phyloP scores from a whole-genome alignment of 2,329 filamentous ascomycete species.

The Diplodia intermedia region DNA sequence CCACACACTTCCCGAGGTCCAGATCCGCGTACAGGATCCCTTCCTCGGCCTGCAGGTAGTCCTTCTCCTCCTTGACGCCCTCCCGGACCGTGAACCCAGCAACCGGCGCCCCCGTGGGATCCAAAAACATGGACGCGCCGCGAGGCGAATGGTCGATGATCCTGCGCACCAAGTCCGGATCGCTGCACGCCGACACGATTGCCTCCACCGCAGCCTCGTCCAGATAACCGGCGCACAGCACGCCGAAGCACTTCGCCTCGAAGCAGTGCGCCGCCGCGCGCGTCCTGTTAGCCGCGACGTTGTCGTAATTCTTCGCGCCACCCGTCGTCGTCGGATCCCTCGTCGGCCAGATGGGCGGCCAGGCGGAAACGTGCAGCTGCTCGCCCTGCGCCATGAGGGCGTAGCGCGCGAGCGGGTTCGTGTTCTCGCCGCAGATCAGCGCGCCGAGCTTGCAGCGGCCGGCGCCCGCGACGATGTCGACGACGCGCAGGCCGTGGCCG shows the following conservation, averaged over 20 bases:
- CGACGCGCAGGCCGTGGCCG: slow-evolving; percentile 57
- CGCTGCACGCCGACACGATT: slow-evolving; percentile 41
- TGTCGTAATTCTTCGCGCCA: slow-evolving; percentile 57
- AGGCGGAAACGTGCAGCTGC: slow-evolving; percentile 62
- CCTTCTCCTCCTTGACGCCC: slow-evolving; percentile 37
- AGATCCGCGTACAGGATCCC: slow-evolving; percentile 61
- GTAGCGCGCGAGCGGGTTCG: slow-evolving; percentile 62
- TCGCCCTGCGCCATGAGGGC: slow-evolving; percentile 62
- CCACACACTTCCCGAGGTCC: slow-evolving; percentile 58
- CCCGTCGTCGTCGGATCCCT: slow-evolving; percentile 35
- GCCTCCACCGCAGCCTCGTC: slow-evolving; percentile 50
- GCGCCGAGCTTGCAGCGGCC: slow-evolving; percentile 56
- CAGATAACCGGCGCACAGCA: slow-evolving; percentile 57
- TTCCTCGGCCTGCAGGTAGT: slow-evolving; percentile 56
- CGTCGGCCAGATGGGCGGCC: slow-evolving; percentile 64
- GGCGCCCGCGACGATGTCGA: slow-evolving; percentile 51
- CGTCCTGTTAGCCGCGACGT: slow-evolving; percentile 60
- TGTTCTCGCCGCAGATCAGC: slow-evolving; percentile 65
- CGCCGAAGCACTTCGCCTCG: slow-evolving; percentile 64
- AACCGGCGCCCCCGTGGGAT: slow-evolving; percentile 56
- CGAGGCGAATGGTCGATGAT: slow-evolving; percentile 50
- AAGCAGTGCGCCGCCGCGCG: slow-evolving; percentile 64
- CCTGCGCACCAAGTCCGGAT: slow-evolving; percentile 41
- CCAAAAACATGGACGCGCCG: slow-evolving; percentile 59
- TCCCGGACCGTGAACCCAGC: slow-evolving; percentile 48